Percentiles rank a stretch among this genome's conserved stretches.
Evolutionary conservation across 306 rosid species (phyloP).

Genomic region (Psophocarpus tetragonolobus): DNA sequence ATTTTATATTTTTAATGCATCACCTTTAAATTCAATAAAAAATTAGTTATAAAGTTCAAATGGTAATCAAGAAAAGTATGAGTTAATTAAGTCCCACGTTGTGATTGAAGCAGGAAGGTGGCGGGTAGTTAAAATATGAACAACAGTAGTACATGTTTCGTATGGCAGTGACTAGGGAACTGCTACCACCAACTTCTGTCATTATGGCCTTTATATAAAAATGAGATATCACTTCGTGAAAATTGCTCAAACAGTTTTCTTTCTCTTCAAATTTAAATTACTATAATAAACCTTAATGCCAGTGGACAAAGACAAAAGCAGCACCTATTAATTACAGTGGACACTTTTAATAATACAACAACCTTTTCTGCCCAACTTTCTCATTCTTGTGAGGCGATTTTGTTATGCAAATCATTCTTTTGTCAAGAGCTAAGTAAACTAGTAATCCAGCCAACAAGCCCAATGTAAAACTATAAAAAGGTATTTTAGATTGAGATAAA

Average conservation of each 20-base stretch:
- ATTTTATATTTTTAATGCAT: no score
- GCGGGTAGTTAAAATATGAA: conserved; percentile 8
- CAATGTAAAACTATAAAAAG: neutral
- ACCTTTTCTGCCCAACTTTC: neutral
- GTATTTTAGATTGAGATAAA: neutral
- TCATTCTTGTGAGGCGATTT: neutral
- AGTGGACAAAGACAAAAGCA: neutral
- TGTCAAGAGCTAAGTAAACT: no score
- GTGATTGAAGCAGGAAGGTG: neutral
- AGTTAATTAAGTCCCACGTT: neutral
- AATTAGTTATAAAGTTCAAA: no score
- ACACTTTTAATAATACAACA: neutral
- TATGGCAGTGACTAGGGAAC: neutral
- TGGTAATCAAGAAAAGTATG: neutral
- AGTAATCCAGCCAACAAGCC: neutral
- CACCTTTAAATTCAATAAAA: no score
- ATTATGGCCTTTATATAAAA: neutral
- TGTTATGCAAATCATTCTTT: neutral
- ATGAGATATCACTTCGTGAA: neutral
- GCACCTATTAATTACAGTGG: neutral
- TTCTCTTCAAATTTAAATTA: neutral
- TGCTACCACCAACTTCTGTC: conserved; percentile 24
- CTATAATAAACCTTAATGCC: neutral
- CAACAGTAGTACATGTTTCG: no score
- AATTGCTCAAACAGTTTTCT: neutral